phyloP scores from a whole-genome alignment of 2,329 filamentous ascomycete species.

The Aspergillaceae sp. region DNA sequence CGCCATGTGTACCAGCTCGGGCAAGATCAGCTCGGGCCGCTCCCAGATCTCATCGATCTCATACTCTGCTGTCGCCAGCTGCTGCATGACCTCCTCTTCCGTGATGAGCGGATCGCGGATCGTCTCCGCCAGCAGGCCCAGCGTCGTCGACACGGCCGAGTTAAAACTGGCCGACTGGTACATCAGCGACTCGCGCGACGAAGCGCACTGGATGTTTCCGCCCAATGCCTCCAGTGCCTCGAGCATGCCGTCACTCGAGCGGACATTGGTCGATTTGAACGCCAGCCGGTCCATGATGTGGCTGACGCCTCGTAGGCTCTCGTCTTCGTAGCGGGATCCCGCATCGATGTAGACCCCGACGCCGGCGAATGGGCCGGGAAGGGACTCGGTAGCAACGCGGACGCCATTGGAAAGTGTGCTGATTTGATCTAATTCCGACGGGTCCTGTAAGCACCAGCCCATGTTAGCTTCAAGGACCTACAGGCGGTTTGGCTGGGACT shows the following conservation, averaged over 20 bases:
- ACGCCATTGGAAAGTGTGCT: constrained; percentile 87
- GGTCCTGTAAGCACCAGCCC: constrained; percentile 49
- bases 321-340: constrained; percentile 87
- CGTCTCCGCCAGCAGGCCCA: constrained; percentile 83
- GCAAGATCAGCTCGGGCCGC: constrained; percentile 91
- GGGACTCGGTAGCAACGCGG: constrained; percentile 85
- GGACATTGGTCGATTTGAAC: constrained; percentile 74
- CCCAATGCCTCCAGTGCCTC: constrained; percentile 80
- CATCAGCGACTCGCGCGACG: constrained; percentile 92
- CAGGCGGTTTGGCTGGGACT: no score
- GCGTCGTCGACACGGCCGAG: constrained; percentile 71
- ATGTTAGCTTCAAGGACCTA: neutral
- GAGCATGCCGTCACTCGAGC: constrained; percentile 73
- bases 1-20: constrained; percentile 89
- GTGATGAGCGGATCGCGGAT: constrained; percentile 80
- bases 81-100: constrained; percentile 74
- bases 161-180: constrained; percentile 99
- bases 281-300: constrained; percentile 94
- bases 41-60: constrained; percentile 97
- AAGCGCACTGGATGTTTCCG: constrained; percentile 94
- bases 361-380: constrained; percentile 89
- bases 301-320: constrained; percentile 75
- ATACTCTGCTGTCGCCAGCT: constrained; percentile 85
- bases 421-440: constrained; percentile 75
- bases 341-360: constrained; percentile 94